These are phyloP conservation scores for Neocucurbitaria cava DNA, from an alignment of 2,329 filamentous ascomycete species.

Conservation along the genomic window DNA sequence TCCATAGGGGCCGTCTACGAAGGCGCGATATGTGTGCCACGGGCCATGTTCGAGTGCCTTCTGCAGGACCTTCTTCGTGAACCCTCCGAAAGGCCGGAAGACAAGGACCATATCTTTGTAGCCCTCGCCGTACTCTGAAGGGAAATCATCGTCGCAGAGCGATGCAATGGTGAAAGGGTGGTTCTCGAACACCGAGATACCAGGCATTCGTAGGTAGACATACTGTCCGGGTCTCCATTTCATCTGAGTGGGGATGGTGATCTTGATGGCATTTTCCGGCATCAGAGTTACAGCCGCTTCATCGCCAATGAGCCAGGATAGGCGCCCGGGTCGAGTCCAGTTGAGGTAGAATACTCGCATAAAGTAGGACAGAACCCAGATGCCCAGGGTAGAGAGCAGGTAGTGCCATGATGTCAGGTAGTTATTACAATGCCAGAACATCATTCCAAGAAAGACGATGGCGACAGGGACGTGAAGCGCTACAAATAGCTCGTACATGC, in stretches of 20 bases:
- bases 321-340: slow-evolving; percentile 80
- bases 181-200: slow-evolving; percentile 87
- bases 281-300: slow-evolving; percentile 89
- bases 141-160: slow-evolving; percentile 90
- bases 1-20: slow-evolving; percentile 92
- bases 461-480: slow-evolving; percentile 82
- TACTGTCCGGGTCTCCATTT: slow-evolving; percentile 94
- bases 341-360: slow-evolving; percentile 84
- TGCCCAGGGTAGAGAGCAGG: slow-evolving; percentile 78
- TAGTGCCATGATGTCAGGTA: slow-evolving; percentile 91
- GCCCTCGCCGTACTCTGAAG: slow-evolving; percentile 85
- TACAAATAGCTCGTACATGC: slow-evolving; percentile 87
- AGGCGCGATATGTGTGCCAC: slow-evolving; percentile 90
- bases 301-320: slow-evolving; percentile 86
- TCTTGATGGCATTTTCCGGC: slow-evolving; percentile 92
- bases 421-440: slow-evolving; percentile 97
- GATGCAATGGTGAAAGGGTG: slow-evolving; percentile 96
- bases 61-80: slow-evolving; percentile 84
- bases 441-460: slow-evolving; percentile 78
- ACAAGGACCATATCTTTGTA: slow-evolving; percentile 90
- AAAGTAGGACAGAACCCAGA: slow-evolving; percentile 78
- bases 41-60: slow-evolving; percentile 85
- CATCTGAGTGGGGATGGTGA: slow-evolving; percentile 92
- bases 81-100: slow-evolving; percentile 89
- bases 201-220: slow-evolving; percentile 92